Evolutionary conservation across 2,329 filamentous ascomycete species (phyloP), one percentile per base, ranked within the genome.

Genomic region (Colletotrichum theobromicola): DNA sequence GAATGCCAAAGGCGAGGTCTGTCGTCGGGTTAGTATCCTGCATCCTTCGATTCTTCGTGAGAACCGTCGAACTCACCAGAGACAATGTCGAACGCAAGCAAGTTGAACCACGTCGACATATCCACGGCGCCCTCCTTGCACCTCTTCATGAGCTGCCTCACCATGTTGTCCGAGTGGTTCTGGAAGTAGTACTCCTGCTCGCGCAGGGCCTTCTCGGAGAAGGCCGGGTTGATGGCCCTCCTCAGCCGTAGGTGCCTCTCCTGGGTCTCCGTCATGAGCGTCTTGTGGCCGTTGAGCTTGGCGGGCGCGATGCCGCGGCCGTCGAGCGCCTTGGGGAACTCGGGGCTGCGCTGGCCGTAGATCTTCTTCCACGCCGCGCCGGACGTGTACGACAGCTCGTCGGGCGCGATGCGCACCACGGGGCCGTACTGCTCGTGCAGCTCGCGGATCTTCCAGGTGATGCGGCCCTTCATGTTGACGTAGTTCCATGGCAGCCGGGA

Each of bases 301-400:
- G 67, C 26, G 13, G 67, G 57, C 1, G 67, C 37, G 28, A 69
- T 69, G 7, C 67, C 57, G 37, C 67, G 57, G 15, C 57, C 67
- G 37, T 70, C 58, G 5, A 70, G 58, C 5, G 67, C 58, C 58
- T 70, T 70, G 67, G 67, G 58, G 21, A 55, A 70, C 21, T 70
- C 57, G 21, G 67, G 67, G 7, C 21, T 63, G 67, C 67, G 67
- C 57, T 70, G 67, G 50, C 82, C 83, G 69, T 85, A 86, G 28
- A 87, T 87, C 18, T 85, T 83, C 68, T 82, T 83, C 83, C 82
- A 86, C 2, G 82, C 83, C n/a, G 78, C 62, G 5, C 79, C 46
- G 5, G 79, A 79, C 18, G 80, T 82, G 72, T 85, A 87, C 3
- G 83, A 82, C 5, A 88, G 80, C 37, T 82, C 78, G 46, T 83